These are phyloP conservation scores for Penstemon eatonii DNA, from an alignment of 257 asterid genomes.

Conservation along the genomic window DNA sequence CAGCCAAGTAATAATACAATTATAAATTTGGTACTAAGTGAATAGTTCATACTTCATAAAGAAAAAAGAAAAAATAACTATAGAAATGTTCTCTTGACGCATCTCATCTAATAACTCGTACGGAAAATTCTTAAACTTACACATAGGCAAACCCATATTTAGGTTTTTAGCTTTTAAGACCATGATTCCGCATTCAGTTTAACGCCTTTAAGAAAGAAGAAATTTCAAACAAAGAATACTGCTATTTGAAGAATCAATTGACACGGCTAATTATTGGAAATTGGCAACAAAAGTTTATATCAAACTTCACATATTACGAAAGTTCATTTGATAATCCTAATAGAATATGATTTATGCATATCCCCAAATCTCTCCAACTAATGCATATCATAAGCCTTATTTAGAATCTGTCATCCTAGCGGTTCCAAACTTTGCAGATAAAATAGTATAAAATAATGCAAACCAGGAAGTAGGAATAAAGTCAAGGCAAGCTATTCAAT, in stretches of 20 bases:
- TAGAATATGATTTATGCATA: background rate
- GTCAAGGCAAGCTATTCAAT: too few relatives aligned
- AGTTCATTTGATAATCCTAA: background rate
- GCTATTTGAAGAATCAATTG: background rate
- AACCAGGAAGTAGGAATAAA: background rate
- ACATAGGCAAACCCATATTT: background rate
- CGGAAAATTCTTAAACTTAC: background rate
- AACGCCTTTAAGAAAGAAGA: background rate
- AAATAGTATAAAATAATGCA: constrained; percentile 4
- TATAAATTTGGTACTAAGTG: background rate
- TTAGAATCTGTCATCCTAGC: background rate
- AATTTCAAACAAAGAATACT: background rate
- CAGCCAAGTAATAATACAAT: background rate
- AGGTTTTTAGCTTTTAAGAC: background rate
- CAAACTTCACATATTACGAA: background rate
- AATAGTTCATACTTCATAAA: background rate
- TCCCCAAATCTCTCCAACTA: constrained; percentile 13
- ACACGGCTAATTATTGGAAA: background rate
- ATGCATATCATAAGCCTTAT: background rate
- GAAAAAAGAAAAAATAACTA: background rate
- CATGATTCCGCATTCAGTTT: background rate
- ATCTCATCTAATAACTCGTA: background rate
- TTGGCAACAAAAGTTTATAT: background rate
- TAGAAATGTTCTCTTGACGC: background rate
- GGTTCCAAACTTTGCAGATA: background rate